Conservation (phyloP, 768 basidiomycete genomes). For the Mrakia gelida region DNA sequence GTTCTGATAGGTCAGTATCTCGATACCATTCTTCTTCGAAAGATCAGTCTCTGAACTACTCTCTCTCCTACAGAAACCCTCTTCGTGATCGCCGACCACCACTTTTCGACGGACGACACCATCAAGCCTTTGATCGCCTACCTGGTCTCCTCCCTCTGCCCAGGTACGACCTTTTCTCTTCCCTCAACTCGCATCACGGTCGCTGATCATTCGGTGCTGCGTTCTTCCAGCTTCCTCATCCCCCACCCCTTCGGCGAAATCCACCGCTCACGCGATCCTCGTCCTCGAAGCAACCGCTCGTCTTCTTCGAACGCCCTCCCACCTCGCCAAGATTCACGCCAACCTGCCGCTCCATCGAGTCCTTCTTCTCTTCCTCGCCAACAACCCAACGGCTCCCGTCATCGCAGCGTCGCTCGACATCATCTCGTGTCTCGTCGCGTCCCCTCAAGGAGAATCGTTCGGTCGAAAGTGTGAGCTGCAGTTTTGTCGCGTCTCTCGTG, state of each 20-base stretch:
- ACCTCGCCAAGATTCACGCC: slow-evolving; percentile 66
- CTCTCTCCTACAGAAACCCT: slow-evolving; percentile 12
- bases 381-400: slow-evolving; percentile 58
- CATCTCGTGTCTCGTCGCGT: slow-evolving; percentile 41
- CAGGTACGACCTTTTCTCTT: slow-evolving; percentile 49
- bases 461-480: slow-evolving; percentile 55
- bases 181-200: background rate
- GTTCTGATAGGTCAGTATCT: slow-evolving; percentile 50
- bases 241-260: background rate
- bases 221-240: background rate
- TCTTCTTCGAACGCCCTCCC: slow-evolving; percentile 54
- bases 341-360: slow-evolving; percentile 75
- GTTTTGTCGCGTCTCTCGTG: too few species aligned
- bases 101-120: slow-evolving; percentile 66
- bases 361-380: slow-evolving; percentile 70
- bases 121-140: slow-evolving; percentile 85
- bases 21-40: background rate
- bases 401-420: slow-evolving; percentile 40
- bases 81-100: slow-evolving; percentile 58
- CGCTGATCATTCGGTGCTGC: background rate
- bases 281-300: slow-evolving; percentile 64
- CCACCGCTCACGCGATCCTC: slow-evolving; percentile 34
- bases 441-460: slow-evolving; percentile 65
- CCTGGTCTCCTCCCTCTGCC: slow-evolving; percentile 71
- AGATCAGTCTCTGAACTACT: background rate